Base-by-base conservation (phyloP, 1,284 basidiomycete genomes). In the Moniliella sp. region DNA sequence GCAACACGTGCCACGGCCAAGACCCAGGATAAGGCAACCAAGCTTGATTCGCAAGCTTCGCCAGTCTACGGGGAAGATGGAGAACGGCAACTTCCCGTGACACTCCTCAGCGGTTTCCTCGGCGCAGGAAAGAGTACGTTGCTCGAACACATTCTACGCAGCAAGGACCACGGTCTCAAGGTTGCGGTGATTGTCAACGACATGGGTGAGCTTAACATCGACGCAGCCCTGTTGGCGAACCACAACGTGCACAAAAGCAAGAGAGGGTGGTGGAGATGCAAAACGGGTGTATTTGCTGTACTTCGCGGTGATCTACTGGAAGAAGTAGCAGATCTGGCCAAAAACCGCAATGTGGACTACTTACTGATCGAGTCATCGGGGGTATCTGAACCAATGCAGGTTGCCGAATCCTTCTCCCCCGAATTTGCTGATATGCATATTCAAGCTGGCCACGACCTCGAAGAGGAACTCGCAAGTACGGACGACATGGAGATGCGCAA, bases 201-300 rank as follows among this genome's bases (percentile, higher is more conserved):
- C 39, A 64, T 67, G 50, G 63, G 54, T 14, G 40, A 37, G 5
- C 43, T 61, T 29, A 62, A 66, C 44, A 66, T 66, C 39, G 65
- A 66, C 37, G 63, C 64, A 0, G 48, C 61, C 0, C 44, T 66
- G 7, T 42, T 66, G 28, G 47, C 45, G n/a, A 61, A 65, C 41
- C 54, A 63, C 27, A 45, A n/a, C n/a, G 65, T 18, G 61, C 58
- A 4, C 59, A 64, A 34, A 52, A 53, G 26, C 57, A 62, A 28
- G 65, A 66, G 43, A 56, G 57, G 17, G 48, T 67, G 3, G 61
- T 67, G 0, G 57, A 64, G 46, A 61, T 67, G 59, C 61, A 65
- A 42, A 66, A 54, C 43, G 62, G 64, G 0, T 66, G 66, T 42
- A 66, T 67, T 34, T 67, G 66, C 52, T 66, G 65, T 42, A 67